A percentile compares a stretch with the other conserved stretches of the same genome.
Evolutionary conservation across 179 eudicot genomes (phyloP).

Genomic region (Silene noctiflora): DNA sequence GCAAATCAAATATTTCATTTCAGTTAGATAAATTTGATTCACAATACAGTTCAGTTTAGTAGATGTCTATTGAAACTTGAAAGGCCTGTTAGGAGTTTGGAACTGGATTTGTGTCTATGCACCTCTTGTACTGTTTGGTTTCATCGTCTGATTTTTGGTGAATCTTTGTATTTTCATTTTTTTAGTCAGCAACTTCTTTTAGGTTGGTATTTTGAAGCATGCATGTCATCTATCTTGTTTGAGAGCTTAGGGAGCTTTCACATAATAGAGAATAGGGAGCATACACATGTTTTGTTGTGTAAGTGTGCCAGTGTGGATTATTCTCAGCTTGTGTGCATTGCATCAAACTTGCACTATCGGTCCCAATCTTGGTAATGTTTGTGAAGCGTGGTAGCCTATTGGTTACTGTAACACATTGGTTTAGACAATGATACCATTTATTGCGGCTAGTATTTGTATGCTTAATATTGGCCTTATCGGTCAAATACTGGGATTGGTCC

Average conservation of each 20-base stretch:
- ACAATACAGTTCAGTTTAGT: background rate
- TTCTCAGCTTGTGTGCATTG: background rate
- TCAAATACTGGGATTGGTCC: background rate
- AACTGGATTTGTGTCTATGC: background rate
- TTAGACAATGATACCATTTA: background rate
- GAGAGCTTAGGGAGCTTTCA: background rate
- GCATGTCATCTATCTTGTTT: conserved; percentile 9
- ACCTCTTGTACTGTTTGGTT: background rate
- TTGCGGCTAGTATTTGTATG: background rate
- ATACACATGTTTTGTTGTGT: background rate
- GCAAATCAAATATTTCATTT: background rate
- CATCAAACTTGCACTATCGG: background rate
- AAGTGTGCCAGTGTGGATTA: background rate
- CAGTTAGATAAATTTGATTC: background rate
- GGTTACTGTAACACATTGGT: background rate
- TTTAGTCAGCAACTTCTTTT: background rate
- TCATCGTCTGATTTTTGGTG: background rate
- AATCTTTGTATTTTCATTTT: background rate
- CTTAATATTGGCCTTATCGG: background rate
- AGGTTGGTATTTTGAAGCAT: background rate
- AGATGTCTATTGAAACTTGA: background rate
- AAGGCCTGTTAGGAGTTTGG: background rate
- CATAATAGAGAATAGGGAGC: background rate
- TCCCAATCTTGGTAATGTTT: background rate
- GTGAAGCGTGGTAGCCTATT: background rate